Conservation (phyloP, 2,329 filamentous ascomycete species). For the Aphanocladium album region DNA sequence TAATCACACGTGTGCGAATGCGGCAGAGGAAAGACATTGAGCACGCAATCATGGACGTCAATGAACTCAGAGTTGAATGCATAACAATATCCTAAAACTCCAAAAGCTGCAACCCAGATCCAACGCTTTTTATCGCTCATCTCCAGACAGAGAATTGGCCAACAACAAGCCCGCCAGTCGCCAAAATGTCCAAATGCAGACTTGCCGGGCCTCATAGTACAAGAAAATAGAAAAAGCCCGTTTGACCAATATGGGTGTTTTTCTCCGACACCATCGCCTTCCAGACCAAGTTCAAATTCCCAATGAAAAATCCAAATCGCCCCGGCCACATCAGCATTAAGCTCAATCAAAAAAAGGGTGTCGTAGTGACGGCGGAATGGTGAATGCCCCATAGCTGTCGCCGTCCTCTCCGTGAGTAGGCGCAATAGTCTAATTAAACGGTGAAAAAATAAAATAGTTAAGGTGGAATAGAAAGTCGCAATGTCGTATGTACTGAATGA, state of each 20-base stretch:
- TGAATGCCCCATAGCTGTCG: not conserved
- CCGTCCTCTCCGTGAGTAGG: not conserved
- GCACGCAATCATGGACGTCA: not conserved
- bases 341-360: conserved; percentile 11
- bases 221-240: not conserved
- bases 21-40: no score
- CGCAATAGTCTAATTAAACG: conserved; percentile 9
- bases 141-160: not conserved
- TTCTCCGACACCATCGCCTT: not conserved
- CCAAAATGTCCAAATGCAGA: conserved; percentile 9
- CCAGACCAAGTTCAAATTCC: not conserved
- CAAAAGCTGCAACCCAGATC: conserved; percentile 6
- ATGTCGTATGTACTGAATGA: conserved; percentile 8
- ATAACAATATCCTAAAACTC: conserved; percentile 8
- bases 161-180: not conserved
- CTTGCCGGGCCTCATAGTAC: conserved; percentile 8
- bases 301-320: conserved; percentile 11
- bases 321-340: conserved; percentile 14
- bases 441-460: not conserved
- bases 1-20: no score
- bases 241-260: not conserved
- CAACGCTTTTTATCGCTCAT: conserved; percentile 5
- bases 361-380: conserved; percentile 16
- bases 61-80: conserved; percentile 2
- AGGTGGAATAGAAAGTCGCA: conserved; percentile 1